These are phyloP conservation scores for Backusella parvicylindrica DNA, from an alignment of 192 early-diverging fungal genomes.

Conservation along the genomic window DNA sequence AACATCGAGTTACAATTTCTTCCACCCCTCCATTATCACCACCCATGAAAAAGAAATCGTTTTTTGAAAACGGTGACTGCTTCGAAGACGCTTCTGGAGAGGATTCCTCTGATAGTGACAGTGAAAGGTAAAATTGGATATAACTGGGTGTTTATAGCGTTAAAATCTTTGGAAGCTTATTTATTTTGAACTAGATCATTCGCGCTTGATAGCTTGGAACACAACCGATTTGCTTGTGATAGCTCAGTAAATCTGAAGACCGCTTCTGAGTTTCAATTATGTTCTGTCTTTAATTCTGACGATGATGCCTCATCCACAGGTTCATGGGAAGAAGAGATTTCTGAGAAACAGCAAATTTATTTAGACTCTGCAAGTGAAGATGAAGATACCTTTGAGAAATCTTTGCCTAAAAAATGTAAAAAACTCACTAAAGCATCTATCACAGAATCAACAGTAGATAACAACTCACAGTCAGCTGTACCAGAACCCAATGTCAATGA, in stretches of 20 bases:
- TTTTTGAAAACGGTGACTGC: neutral
- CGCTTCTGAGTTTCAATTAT: slow-evolving; percentile 2
- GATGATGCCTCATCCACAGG: slow-evolving; percentile 5
- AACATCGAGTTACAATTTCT: neutral
- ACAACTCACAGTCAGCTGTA: neutral
- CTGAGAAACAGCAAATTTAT: neutral
- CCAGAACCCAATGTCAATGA: neutral
- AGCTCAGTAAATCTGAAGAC: neutral
- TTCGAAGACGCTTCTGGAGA: slow-evolving; percentile 23
- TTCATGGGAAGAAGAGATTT: slow-evolving; percentile 15
- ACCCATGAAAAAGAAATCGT: neutral
- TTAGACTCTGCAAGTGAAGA: slow-evolving; percentile 3
- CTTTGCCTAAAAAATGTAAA: neutral
- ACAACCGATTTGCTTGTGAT: slow-evolving; percentile 5
- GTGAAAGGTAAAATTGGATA: slow-evolving; percentile 18
- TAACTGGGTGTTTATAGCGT: neutral
- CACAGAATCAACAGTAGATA: slow-evolving; percentile 2
- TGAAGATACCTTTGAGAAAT: neutral
- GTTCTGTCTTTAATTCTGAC: neutral
- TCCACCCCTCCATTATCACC: neutral
- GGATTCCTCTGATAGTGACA: slow-evolving; percentile 19
- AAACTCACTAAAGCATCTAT: neutral
- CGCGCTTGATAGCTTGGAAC: neutral
- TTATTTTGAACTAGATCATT: slow-evolving; percentile 3
- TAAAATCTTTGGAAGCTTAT: neutral